Base-by-base conservation (phyloP, 139 green algal genomes). In the Micromonas commoda region DNA sequence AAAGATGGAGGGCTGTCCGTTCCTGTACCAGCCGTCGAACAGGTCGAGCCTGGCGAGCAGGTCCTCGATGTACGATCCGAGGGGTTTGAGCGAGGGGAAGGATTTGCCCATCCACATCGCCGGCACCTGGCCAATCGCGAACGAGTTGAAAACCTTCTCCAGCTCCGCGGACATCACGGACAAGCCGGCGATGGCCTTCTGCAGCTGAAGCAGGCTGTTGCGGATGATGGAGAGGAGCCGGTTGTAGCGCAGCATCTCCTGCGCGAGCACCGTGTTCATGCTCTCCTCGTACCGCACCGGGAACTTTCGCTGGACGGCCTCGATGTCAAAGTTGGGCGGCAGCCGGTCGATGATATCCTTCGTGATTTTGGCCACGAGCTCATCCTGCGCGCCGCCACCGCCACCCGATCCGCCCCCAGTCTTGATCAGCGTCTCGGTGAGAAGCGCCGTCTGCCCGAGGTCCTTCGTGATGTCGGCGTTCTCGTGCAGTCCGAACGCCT, bases 1-100 rank as follows among this genome's bases (percentile, higher is more conserved):
- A 86, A 90, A 91, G 33, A 82, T 81, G 23, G 85, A 3, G 1
- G 91, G 91, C 29, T 81, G 77, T 24, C 84, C 82, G 20, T 82
- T 60, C 39, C 89, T 81, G 72, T 86, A 81, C 90, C 90, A 95
- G 38, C 77, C 53, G 53, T 78, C 13, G 54, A 78, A 52, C 24
- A 78, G 32, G 26, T 51, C 32, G 6, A 69, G 16, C 6, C 73
- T 51, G 21, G 67, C 73, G 33, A 78, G 34, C 38, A 94, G 82
- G 82, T 96, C 91, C 34, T 84, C 84, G n/a, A 94, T 68, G 82
- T 96, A 96, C 4, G 82, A 26, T 0, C 84, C 88, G 60, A 96
- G 72, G 1, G 90, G 88, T 83, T 96, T 96, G 33, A 91, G 82
- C 37, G 70, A 86, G n/a, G 91, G 91, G 83, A 92, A 96, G 51